A percentile compares a stretch with the other conserved stretches of the same genome.
Evolutionary conservation across 2,329 filamentous ascomycete genomes (phyloP).

Genomic region (Phyllosticta citriasiana): DNA sequence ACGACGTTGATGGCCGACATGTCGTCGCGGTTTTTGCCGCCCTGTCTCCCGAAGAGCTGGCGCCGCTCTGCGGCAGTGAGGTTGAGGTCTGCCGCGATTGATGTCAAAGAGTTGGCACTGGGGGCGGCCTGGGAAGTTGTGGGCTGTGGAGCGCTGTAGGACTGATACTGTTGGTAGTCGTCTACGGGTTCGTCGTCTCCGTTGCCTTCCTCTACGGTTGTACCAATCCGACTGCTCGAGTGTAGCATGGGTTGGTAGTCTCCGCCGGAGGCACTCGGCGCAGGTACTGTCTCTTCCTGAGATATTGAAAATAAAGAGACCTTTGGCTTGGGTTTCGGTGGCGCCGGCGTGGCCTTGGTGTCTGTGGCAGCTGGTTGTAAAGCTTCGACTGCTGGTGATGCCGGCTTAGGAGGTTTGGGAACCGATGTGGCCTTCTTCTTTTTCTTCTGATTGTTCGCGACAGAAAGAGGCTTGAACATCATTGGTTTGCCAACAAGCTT

Average conservation of each 20-base stretch:
- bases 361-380: not conserved
- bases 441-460: constrained; percentile 63
- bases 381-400: not conserved
- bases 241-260: constrained; percentile 32
- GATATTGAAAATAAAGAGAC: constrained; percentile 61
- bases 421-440: constrained; percentile 39
- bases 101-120: constrained; percentile 46
- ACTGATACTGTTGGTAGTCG: not conserved
- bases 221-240: not conserved
- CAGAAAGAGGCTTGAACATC: constrained; percentile 83
- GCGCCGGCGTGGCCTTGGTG: not conserved
- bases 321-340: constrained; percentile 38
- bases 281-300: constrained; percentile 25
- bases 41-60: constrained; percentile 71
- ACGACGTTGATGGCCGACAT: constrained; percentile 55
- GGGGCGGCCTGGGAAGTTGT: not conserved
- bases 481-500: constrained; percentile 68
- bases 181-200: not conserved
- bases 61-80: constrained; percentile 67
- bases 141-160: constrained; percentile 24
- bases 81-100: constrained; percentile 67
- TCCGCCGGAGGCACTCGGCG: constrained; percentile 14
- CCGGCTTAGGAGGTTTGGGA: not conserved
- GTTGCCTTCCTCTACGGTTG: not conserved
- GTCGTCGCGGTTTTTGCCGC: constrained; percentile 32